Percentiles rank a stretch among this genome's conserved stretches.
phyloP scores from a whole-genome alignment of 352 stramenopile genomes.

The Thraustochytrium sp. region DNA sequence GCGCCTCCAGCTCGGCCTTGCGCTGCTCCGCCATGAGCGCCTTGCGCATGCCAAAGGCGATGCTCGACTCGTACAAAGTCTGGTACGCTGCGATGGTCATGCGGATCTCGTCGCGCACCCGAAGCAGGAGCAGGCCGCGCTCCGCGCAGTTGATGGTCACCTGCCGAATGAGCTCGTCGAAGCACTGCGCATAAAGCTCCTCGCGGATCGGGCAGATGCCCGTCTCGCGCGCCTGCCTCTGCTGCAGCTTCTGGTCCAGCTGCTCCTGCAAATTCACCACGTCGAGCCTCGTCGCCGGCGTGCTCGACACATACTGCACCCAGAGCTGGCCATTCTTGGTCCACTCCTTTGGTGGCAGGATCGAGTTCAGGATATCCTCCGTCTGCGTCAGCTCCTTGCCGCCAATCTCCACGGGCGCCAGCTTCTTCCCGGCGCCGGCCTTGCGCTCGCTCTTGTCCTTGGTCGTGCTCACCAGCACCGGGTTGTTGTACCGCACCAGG shows the following conservation, averaged over 20 bases:
- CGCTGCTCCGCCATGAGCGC: constrained; percentile 82
- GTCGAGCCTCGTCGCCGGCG: constrained; percentile 77
- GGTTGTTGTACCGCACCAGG: constrained; percentile 82
- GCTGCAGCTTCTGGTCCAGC: constrained; percentile 78
- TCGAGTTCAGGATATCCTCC: constrained; percentile 82
- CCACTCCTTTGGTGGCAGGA: constrained; percentile 77
- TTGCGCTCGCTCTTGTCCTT: constrained; percentile 66
- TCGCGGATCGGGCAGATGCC: constrained; percentile 83
- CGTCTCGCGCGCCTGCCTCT: constrained; percentile 79
- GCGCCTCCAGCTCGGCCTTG: constrained; percentile 74
- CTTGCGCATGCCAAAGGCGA: constrained; percentile 86
- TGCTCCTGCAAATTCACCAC: constrained; percentile 80
- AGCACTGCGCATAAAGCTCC: constrained; percentile 84
- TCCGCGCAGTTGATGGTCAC: constrained; percentile 87
- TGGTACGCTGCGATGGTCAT: constrained; percentile 87
- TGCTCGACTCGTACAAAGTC: constrained; percentile 81
- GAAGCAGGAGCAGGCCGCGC: constrained; percentile 73
- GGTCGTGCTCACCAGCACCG: constrained; percentile 76
- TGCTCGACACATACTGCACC: constrained; percentile 85
- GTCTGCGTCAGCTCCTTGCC: constrained; percentile 59
- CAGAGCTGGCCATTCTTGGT: constrained; percentile 79
- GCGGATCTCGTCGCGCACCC: constrained; percentile 77
- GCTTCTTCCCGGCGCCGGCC: constrained; percentile 16
- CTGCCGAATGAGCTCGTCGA: constrained; percentile 83
- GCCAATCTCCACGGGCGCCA: constrained; percentile 44